These are phyloP conservation scores for Aspergillus sp. DNA, from an alignment of 2,329 filamentous ascomycete genomes.

Conservation along the genomic window DNA sequence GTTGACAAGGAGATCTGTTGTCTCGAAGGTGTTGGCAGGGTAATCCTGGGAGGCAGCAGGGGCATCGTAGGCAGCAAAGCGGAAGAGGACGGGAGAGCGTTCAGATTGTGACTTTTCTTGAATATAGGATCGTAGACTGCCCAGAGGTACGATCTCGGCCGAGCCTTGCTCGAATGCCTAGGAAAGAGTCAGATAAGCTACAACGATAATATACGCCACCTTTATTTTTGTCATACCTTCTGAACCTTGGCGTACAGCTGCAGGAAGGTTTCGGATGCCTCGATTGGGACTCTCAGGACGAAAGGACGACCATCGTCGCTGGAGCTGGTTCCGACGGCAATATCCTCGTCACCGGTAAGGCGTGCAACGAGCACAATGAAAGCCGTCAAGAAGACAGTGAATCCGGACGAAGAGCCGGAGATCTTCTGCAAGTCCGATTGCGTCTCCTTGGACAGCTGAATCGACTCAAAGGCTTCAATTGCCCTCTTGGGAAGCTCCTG, in stretches of 20 bases:
- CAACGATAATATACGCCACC: too few relatives aligned
- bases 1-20: constrained; percentile 46
- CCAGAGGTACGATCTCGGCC: constrained; percentile 46
- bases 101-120: constrained; percentile 45
- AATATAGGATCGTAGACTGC: constrained; percentile 43
- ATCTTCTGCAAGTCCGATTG: constrained; percentile 44
- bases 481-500: constrained; percentile 39
- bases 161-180: constrained; percentile 45
- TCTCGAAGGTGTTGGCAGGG: constrained; percentile 47
- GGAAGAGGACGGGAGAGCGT: constrained; percentile 46
- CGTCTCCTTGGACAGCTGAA: constrained; percentile 40
- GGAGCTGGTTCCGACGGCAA: constrained; percentile 49
- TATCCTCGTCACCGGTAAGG: constrained; percentile 53
- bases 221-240: constrained; percentile 31
- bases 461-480: constrained; percentile 47
- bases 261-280: constrained; percentile 43
- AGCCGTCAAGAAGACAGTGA: constrained; percentile 47
- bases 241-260: constrained; percentile 44
- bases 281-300: constrained; percentile 47
- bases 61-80: constrained; percentile 52
- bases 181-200: constrained; percentile 9
- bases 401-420: constrained; percentile 36
- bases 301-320: constrained; percentile 49
- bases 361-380: constrained; percentile 49
- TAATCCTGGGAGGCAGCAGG: constrained; percentile 45